Evolutionary conservation across 176 grass and related monocot genomes (phyloP).

Genomic region (Otatea glauca): DNA sequence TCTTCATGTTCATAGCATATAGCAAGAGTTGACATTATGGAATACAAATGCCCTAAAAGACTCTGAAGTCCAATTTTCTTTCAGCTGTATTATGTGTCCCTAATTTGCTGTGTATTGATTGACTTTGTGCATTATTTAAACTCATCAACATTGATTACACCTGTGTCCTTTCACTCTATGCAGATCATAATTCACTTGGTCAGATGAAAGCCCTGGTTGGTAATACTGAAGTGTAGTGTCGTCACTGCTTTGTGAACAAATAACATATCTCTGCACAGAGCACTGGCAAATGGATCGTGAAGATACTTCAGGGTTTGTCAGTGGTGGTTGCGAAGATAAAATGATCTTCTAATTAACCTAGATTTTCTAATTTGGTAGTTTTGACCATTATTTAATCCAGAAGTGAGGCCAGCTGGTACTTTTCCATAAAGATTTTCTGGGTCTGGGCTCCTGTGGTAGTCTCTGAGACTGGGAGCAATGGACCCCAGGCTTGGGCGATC

Average conservation of each 20-base stretch:
- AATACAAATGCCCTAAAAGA: conserved; percentile 2
- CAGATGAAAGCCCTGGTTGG: conserved; percentile 27
- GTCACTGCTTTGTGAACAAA: conserved; percentile 18
- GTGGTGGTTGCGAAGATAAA: conserved; percentile 73
- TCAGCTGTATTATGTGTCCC: not conserved
- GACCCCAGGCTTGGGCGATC: conserved; percentile 35
- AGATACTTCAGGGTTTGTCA: conserved; percentile 95
- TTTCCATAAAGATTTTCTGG: conserved; percentile 31
- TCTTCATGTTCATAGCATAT: not conserved
- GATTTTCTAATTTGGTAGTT: conserved; percentile 56
- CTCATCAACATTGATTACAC: conserved; percentile 12
- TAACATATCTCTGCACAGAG: conserved; percentile 7
- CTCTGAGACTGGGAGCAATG: conserved; percentile 42
- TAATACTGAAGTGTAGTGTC: conserved; percentile 27
- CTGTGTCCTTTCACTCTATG: conserved; percentile 25
- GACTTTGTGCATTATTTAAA: conserved; percentile 4
- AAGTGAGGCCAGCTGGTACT: conserved; percentile 48
- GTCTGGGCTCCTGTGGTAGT: not conserved
- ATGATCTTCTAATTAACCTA: conserved; percentile 31
- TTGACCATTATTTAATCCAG: conserved; percentile 41
- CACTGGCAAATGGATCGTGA: conserved; percentile 70
- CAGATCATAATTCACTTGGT: conserved; percentile 32
- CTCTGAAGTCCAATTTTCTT: not conserved
- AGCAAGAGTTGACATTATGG: conserved; percentile 3
- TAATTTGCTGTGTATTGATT: conserved; percentile 16